phyloP scores from a whole-genome alignment of 2,329 filamentous ascomycete species.

The Tolypocladium paradoxum region DNA sequence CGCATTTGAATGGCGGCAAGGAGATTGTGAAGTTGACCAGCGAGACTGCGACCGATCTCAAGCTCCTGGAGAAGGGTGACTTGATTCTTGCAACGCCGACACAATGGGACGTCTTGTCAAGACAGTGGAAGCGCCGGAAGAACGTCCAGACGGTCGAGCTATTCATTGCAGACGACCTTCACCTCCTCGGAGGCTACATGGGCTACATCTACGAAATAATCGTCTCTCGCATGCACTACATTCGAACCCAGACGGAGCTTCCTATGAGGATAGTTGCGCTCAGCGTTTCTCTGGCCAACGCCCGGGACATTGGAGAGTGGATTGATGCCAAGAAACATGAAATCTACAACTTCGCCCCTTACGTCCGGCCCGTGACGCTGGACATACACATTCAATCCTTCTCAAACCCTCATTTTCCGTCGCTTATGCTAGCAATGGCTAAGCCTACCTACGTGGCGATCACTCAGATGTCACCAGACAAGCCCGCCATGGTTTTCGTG shows the following conservation, averaged over 20 bases:
- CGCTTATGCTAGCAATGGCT: conserved; percentile 96
- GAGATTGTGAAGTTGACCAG: conserved; percentile 87
- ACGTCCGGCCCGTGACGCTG: conserved; percentile 76
- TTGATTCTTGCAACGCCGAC: conserved; percentile 83
- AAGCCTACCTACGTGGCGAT: conserved; percentile 87
- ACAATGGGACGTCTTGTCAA: conserved; percentile 92
- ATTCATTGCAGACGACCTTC: conserved; percentile 90
- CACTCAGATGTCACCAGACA: conserved; percentile 75
- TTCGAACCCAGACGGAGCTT: conserved; percentile 76
- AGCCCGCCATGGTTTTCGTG: conserved; percentile 85
- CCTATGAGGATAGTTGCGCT: conserved; percentile 80
- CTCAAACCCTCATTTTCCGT: conserved; percentile 92
- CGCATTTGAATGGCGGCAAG: conserved; percentile 68
- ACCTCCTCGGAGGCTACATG: conserved; percentile 76
- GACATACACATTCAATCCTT: conserved; percentile 95
- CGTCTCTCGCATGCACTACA: conserved; percentile 96
- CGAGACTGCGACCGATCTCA: conserved; percentile 82
- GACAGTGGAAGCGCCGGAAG: conserved; percentile 94
- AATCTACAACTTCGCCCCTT: conserved; percentile 96
- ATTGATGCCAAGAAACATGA: conserved; percentile 96
- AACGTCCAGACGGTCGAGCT: conserved; percentile 84
- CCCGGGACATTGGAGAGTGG: conserved; percentile 92
- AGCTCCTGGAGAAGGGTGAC: conserved; percentile 77
- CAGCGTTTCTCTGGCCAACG: conserved; percentile 86
- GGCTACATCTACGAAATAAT: conserved; percentile 94